Base-by-base conservation (phyloP, 768 basidiomycete genomes). In the Arthromyces matolae region DNA sequence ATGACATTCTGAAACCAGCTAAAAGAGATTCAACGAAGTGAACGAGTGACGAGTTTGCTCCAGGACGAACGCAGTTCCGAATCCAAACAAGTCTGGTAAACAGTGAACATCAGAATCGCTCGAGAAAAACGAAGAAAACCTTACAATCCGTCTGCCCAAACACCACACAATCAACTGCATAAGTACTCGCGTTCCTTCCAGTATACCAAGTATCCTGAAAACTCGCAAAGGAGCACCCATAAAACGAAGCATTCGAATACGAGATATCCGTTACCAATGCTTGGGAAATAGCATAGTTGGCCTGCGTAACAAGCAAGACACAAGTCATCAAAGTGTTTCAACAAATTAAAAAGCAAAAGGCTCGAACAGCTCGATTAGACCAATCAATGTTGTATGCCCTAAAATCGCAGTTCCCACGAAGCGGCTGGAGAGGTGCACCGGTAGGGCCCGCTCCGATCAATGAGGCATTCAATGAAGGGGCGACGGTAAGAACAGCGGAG, bases 151-250 rank as follows among this genome's bases (percentile, higher is more conserved):
- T 82, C 56, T 78, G 70, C 4, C 84, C 84, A 46, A 72, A 82
- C 20, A 86, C 72, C 13, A 78, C 74, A 49, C 81, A 81, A 42
- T 83, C 83, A 5, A 76, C 71, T 8, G 77, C 78, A 59, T 80
- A 83, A 0, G 80, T 81, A 60, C 73, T 78, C 4, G 70, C 77
- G 40, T 75, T 81, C 2, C 71, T 64, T 0, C 84, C 84, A 0
- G 80, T 78, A 55, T 80, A 83, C 76, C 80, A 81, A 0, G 84
- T 84, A 55, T 83, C 81, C 58, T 84, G 81, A 51, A 71, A 83
- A 55, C 79, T 80, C 1, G 78, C 70, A 53, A 81, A 82, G 1
- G 77, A 69, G 52, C 79, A 82, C 0, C 77, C 79, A 52, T 82
- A 84, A 61, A 84, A 84, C 1, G 82, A 83, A 6, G 81, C 80